Evolutionary conservation across 805 yeast species (phyloP).

Genomic region (Ogataea chonburiensis): DNA sequence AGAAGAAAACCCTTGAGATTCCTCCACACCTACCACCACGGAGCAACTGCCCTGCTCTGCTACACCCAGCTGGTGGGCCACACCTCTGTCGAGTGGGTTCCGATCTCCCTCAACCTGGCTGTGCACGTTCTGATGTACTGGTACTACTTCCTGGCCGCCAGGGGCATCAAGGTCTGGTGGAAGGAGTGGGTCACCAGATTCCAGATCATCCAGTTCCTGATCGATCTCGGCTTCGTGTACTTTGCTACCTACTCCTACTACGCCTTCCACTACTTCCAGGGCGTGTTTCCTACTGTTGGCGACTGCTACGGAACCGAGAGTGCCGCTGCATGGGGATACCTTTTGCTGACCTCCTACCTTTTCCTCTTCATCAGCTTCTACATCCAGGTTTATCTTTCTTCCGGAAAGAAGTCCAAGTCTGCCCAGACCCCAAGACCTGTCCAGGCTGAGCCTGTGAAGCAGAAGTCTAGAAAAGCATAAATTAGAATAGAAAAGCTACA

Average conservation of each 20-base stretch:
- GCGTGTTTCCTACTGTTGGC: slow-evolving; percentile 71
- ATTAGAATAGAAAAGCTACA: slow-evolving; percentile 1
- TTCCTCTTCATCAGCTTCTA: slow-evolving; percentile 90
- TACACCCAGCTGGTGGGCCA: slow-evolving; percentile 88
- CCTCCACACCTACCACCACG: slow-evolving; percentile 95
- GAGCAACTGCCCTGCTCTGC: slow-evolving; percentile 94
- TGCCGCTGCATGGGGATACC: slow-evolving; percentile 91
- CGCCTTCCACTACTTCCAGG: slow-evolving; percentile 62
- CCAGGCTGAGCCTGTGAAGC: slow-evolving; percentile 17
- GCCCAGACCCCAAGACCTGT: slow-evolving; percentile 19
- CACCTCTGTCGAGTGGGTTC: slow-evolving; percentile 94
- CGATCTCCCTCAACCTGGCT: slow-evolving; percentile 80
- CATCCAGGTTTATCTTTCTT: slow-evolving; percentile 74
- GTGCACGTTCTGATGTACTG: slow-evolving; percentile 98
- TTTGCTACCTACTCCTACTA: slow-evolving; percentile 92
- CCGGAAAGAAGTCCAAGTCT: slow-evolving; percentile 22
- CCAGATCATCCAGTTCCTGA: slow-evolving; percentile 89
- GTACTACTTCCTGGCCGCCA: slow-evolving; percentile 90
- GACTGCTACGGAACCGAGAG: slow-evolving; percentile 89
- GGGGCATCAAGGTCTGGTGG: slow-evolving; percentile 98
- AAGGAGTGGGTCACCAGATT: slow-evolving; percentile 97
- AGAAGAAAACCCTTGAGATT: slow-evolving; percentile 90
- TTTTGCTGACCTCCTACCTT: slow-evolving; percentile 83
- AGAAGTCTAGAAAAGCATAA: slow-evolving; percentile 34
- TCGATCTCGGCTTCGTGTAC: slow-evolving; percentile 88